Evolutionary conservation across 768 basidiomycete genomes (phyloP).

Genomic region (Crassisporium funariophilum): DNA sequence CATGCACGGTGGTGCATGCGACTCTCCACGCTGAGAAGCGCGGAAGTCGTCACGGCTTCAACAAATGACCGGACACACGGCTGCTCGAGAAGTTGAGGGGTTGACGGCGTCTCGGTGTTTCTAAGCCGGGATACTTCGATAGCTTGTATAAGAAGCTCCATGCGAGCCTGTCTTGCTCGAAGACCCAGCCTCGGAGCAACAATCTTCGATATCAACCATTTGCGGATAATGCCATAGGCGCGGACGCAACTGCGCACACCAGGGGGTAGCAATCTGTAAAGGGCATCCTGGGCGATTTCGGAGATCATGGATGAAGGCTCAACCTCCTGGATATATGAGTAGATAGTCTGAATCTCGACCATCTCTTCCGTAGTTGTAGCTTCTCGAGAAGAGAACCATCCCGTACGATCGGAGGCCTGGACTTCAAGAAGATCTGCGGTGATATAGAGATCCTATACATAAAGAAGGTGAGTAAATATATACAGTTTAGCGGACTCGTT

Average conservation of each 20-base stretch:
- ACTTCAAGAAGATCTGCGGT: conserved; percentile 80
- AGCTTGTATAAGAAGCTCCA: conserved; percentile 71
- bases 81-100: conserved; percentile 47
- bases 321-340: conserved; percentile 70
- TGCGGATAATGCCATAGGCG: conserved; percentile 74
- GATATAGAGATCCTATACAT: conserved; percentile 68
- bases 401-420: conserved; percentile 76
- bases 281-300: conserved; percentile 65
- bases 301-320: conserved; percentile 73
- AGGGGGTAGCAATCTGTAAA: conserved; percentile 77
- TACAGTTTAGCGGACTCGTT: not conserved
- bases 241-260: conserved; percentile 75
- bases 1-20: conserved; percentile 79
- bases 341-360: conserved; percentile 80
- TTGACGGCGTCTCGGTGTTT: conserved; percentile 45
- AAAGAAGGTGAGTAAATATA: conserved; percentile 4
- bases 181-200: conserved; percentile 65
- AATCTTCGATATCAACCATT: conserved; percentile 76
- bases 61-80: conserved; percentile 79
- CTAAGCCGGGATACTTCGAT: conserved; percentile 75
- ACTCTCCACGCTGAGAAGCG: conserved; percentile 76
- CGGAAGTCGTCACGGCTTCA: conserved; percentile 75
- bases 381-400: conserved; percentile 76
- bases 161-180: conserved; percentile 64
- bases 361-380: conserved; percentile 53